These are phyloP conservation scores for Chimonanthus praecox DNA, from an alignment of 164 flowering plant species.

Conservation along the genomic window DNA sequence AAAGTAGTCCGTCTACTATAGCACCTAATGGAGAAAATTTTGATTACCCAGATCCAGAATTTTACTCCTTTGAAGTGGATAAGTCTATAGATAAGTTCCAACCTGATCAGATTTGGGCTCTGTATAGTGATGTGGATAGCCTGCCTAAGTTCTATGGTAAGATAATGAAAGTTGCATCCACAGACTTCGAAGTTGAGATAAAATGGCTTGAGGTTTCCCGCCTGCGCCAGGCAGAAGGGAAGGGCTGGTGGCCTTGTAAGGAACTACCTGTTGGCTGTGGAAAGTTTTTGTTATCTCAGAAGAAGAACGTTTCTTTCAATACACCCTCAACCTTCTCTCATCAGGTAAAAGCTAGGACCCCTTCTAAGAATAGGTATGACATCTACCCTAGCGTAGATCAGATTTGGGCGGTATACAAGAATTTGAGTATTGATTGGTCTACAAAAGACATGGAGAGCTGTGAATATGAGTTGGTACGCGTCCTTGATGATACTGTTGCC, in stretches of 20 bases:
- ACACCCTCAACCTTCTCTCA: slow-evolving; percentile 39
- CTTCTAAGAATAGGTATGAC: slow-evolving; percentile 21
- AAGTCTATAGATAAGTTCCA: slow-evolving; percentile 36
- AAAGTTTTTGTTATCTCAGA: slow-evolving; percentile 16
- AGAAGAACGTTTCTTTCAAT: too few species aligned
- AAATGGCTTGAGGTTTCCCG: slow-evolving; percentile 32
- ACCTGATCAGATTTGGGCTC: slow-evolving; percentile 70
- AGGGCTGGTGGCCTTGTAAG: slow-evolving; percentile 33
- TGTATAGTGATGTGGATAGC: slow-evolving; percentile 15
- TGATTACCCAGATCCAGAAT: slow-evolving; percentile 43
- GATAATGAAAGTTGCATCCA: slow-evolving; percentile 12
- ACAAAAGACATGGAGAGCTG: slow-evolving; percentile 11
- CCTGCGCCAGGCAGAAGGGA: slow-evolving; percentile 8
- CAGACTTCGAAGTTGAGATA: slow-evolving; percentile 23
- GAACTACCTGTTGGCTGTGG: slow-evolving; percentile 51
- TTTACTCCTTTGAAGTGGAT: slow-evolving; percentile 38
- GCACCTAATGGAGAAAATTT: background rate
- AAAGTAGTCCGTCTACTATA: background rate
- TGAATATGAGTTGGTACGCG: slow-evolving; percentile 44
- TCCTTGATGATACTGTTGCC: slow-evolving; percentile 15
- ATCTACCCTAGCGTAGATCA: slow-evolving; percentile 59
- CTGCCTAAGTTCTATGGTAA: slow-evolving; percentile 58
- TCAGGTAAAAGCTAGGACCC: slow-evolving; percentile 18
- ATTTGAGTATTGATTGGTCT: slow-evolving; percentile 26
- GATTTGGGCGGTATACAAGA: slow-evolving; percentile 63